These are phyloP conservation scores for Cicer yamashitae DNA, from an alignment of 306 rosid species.

Conservation along the genomic window DNA sequence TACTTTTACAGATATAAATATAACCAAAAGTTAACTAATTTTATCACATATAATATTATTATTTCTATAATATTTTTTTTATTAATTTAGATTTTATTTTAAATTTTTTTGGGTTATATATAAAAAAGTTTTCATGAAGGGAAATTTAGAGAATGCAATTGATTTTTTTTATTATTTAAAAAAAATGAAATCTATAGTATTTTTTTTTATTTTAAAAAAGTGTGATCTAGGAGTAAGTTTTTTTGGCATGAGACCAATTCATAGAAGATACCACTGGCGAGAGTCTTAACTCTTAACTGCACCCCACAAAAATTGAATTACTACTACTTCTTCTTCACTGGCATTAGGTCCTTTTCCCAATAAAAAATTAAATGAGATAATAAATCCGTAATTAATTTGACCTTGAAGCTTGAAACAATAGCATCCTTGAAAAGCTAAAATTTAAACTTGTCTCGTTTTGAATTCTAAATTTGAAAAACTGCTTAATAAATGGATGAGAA, in stretches of 20 bases:
- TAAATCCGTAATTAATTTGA: conserved; percentile 11
- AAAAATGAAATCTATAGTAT: no score
- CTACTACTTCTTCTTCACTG: neutral
- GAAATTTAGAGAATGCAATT: no score
- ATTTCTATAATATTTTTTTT: no score
- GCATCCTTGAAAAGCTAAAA: conserved; percentile 1
- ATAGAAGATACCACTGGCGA: neutral
- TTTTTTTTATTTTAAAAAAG: no score
- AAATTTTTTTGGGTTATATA: no score
- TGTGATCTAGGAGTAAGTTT: neutral
- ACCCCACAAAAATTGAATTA: neutral
- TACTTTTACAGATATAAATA: no score
- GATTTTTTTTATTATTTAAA: no score
- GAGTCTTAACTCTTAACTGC: conserved; percentile 21
- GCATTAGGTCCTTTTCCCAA: conserved; percentile 25
- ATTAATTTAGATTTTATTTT: no score
- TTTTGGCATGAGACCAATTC: neutral
- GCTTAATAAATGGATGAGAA: conserved; percentile 6
- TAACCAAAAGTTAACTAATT: no score
- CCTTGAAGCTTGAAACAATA: conserved; percentile 25
- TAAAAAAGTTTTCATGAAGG: no score
- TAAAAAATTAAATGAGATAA: conserved; percentile 3
- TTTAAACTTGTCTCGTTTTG: conserved; percentile 1
- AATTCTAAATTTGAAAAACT: neutral
- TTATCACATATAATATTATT: no score